These are phyloP conservation scores for Neurospora intermedia DNA, from an alignment of 495 filamentous ascomycete genomes.

Conservation along the genomic window DNA sequence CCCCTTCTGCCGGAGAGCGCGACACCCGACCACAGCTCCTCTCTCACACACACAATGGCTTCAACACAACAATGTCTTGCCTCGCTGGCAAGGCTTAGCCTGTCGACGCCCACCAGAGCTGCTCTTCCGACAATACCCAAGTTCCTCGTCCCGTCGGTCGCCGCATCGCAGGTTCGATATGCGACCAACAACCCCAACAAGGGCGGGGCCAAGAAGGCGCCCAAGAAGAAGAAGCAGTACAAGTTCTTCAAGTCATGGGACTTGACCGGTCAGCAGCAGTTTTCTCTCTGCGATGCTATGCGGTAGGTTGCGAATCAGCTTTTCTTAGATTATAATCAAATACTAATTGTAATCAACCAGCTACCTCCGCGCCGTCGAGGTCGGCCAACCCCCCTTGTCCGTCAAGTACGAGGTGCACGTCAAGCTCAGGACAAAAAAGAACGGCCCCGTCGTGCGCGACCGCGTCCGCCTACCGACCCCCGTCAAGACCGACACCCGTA, in stretches of 20 bases:
- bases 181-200: slow-evolving; percentile 19
- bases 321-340: neutral
- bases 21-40: neutral
- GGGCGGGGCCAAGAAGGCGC: slow-evolving; percentile 33
- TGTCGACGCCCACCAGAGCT: slow-evolving; percentile 25
- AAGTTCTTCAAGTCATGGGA: slow-evolving; percentile 50
- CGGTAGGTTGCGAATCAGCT: slow-evolving; percentile 42
- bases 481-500: slow-evolving; percentile 71
- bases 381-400: slow-evolving; percentile 59
- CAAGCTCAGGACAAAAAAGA: slow-evolving; percentile 66
- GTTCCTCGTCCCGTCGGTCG: slow-evolving; percentile 30
- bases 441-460: slow-evolving; percentile 75
- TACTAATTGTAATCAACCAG: slow-evolving; percentile 30
- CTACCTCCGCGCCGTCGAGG: slow-evolving; percentile 85
- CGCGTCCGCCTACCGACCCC: slow-evolving; percentile 82
- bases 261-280: slow-evolving; percentile 52
- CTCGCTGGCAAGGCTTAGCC: slow-evolving; percentile 48
- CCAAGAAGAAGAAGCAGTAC: slow-evolving; percentile 52
- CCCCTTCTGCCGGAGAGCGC: neutral
- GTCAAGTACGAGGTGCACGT: slow-evolving; percentile 84
- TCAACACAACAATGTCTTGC: slow-evolving; percentile 44
- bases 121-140: slow-evolving; percentile 28
- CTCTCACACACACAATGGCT: slow-evolving; percentile 22
- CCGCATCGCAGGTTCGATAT: slow-evolving; percentile 24
- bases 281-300: slow-evolving; percentile 84